Conservation (phyloP, 2,329 filamentous ascomycete species). For the Ophioceras dolichostomum region DNA sequence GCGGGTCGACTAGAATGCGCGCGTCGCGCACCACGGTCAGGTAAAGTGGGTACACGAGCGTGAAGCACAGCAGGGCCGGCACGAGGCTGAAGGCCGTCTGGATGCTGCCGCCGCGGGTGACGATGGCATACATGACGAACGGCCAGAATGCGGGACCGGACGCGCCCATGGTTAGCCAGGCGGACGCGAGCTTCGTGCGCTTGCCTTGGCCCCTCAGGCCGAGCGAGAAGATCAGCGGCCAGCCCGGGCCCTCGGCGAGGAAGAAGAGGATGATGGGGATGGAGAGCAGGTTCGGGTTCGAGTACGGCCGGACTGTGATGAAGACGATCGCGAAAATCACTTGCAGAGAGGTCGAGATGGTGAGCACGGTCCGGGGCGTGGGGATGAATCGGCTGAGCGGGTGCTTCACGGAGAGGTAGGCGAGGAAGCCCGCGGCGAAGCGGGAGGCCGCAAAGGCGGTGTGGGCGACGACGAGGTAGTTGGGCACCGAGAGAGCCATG, state of each 20-base stretch:
- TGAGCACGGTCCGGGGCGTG: slow-evolving; percentile 57
- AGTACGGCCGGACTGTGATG: slow-evolving; percentile 26
- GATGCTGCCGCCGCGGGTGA: slow-evolving; percentile 41
- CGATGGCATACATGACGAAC: slow-evolving; percentile 59
- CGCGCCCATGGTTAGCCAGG: slow-evolving; percentile 65
- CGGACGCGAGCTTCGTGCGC: slow-evolving; percentile 68
- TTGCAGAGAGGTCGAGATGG: slow-evolving; percentile 31
- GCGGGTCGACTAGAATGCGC: slow-evolving; percentile 21
- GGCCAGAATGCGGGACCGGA: slow-evolving; percentile 64
- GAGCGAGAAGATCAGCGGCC: slow-evolving; percentile 70
- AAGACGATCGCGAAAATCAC: slow-evolving; percentile 41
- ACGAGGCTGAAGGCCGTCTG: slow-evolving; percentile 54
- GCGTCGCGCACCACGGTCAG: slow-evolving; percentile 34
- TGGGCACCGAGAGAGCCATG: slow-evolving; percentile 41
- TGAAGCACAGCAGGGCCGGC: slow-evolving; percentile 31
- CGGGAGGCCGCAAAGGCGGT: slow-evolving; percentile 62
- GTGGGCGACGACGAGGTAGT: slow-evolving; percentile 62
- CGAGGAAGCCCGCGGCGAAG: slow-evolving; percentile 53
- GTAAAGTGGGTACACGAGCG: slow-evolving; percentile 35
- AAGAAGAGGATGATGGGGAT: slow-evolving; percentile 59
- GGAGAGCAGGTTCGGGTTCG: slow-evolving; percentile 34
- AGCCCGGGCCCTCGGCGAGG: slow-evolving; percentile 74
- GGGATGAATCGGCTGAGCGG: slow-evolving; percentile 33
- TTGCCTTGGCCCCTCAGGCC: slow-evolving; percentile 68
- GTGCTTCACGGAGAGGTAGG: slow-evolving; percentile 39